phyloP scores from a whole-genome alignment of 352 stramenopile genomes.

The Thraustochytrium sp. region DNA sequence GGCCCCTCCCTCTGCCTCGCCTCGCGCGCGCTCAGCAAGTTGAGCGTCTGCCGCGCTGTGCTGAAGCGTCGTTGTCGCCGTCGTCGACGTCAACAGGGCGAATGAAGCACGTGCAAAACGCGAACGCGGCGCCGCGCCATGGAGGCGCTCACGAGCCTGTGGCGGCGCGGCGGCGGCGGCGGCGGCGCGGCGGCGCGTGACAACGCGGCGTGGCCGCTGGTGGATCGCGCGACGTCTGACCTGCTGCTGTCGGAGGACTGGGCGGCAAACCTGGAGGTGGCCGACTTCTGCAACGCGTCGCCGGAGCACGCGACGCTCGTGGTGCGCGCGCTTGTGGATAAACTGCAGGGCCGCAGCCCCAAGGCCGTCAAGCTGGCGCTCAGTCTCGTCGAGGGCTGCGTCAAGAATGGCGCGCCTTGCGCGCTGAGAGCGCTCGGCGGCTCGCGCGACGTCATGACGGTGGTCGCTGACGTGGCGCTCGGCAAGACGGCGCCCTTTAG shows the following conservation, averaged over 20 bases:
- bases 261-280: slow-evolving; percentile 20
- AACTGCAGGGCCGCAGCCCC: neutral
- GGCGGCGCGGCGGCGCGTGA: neutral
- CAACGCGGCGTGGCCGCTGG: slow-evolving; percentile 31
- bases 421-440: neutral
- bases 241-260: slow-evolving; percentile 2
- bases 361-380: neutral
- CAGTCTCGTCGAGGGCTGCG: neutral
- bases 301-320: neutral
- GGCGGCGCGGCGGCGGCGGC: neutral
- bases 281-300: slow-evolving; percentile 27
- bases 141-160: neutral
- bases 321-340: neutral
- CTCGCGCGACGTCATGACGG: neutral
- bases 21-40: no score
- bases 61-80: no score
- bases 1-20: no score
- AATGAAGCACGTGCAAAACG: no score
- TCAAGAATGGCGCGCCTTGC: neutral
- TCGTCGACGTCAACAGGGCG: no score
- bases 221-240: slow-evolving; percentile 11
- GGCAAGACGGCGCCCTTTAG: neutral
- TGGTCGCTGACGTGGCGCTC: neutral
- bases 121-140: neutral
- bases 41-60: no score